Conservation (phyloP, 352 stramenopile species). For the Phytophthora cryptogea region DNA sequence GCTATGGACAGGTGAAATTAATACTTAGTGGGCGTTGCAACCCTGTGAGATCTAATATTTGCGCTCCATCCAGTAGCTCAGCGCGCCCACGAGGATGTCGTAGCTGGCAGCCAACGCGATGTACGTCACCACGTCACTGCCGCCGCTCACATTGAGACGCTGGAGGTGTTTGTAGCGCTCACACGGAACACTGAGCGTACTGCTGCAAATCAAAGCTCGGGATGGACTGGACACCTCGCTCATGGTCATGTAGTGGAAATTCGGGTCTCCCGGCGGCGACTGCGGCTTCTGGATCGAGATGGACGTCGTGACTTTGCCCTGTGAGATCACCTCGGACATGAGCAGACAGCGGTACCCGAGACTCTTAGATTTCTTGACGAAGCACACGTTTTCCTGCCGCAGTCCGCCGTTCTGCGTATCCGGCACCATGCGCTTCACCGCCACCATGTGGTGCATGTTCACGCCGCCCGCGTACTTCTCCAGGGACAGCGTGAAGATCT, state of each 20-base stretch:
- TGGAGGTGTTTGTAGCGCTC: constrained; percentile 76
- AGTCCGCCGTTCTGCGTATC: constrained; percentile 53
- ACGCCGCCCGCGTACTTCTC: constrained; percentile 74
- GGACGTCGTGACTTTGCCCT: constrained; percentile 77
- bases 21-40: constrained; percentile 27
- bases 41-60: constrained; percentile 42
- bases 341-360: constrained; percentile 72
- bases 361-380: constrained; percentile 80
- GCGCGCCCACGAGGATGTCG: constrained; percentile 72
- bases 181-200: constrained; percentile 68
- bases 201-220: constrained; percentile 70
- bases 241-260: constrained; percentile 81
- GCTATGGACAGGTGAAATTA: constrained; percentile 12
- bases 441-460: constrained; percentile 67
- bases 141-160: constrained; percentile 71
- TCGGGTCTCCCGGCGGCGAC: constrained; percentile 48
- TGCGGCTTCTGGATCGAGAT: constrained; percentile 69
- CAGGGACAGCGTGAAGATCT: constrained; percentile 68
- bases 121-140: constrained; percentile 78
- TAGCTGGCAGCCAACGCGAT: constrained; percentile 74
- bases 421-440: constrained; percentile 66
- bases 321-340: constrained; percentile 82
- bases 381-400: constrained; percentile 78
- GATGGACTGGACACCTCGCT: constrained; percentile 69
- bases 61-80: constrained; percentile 79